Evolutionary conservation across 2,329 filamentous ascomycete genomes (phyloP).

Genomic region (Neofusicoccum parvum): DNA sequence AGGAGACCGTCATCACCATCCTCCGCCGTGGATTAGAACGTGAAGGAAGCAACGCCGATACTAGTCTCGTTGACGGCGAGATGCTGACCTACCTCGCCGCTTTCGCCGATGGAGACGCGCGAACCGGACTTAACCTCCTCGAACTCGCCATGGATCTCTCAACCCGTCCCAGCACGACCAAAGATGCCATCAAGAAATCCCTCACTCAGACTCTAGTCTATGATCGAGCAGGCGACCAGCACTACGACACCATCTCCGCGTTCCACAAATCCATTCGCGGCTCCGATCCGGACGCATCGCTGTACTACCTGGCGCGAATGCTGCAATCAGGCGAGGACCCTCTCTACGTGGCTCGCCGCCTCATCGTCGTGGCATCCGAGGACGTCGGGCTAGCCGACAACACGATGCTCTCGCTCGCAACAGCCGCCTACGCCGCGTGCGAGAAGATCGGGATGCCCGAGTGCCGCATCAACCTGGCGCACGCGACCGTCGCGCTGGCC

Average conservation of each 20-base stretch:
- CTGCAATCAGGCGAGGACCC: constrained; percentile 93
- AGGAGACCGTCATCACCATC: constrained; percentile 72
- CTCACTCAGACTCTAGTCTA: constrained; percentile 94
- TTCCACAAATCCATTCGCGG: constrained; percentile 96
- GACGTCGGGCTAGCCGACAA: constrained; percentile 92
- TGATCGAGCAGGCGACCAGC: constrained; percentile 91
- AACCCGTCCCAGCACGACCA: constrained; percentile 65
- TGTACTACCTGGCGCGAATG: constrained; percentile 97
- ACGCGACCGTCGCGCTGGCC: constrained; percentile 79
- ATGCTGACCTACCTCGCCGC: constrained; percentile 79
- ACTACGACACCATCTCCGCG: constrained; percentile 96
- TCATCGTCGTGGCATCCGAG: constrained; percentile 93
- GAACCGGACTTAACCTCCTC: constrained; percentile 88
- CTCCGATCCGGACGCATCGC: constrained; percentile 78
- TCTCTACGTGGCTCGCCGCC: constrained; percentile 84
- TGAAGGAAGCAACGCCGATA: constrained; percentile 50
- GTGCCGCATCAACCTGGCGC: constrained; percentile 86
- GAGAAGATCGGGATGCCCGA: constrained; percentile 96
- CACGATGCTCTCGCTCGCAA: constrained; percentile 78
- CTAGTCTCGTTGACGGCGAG: constrained; percentile 71
- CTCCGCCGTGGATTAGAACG: constrained; percentile 71
- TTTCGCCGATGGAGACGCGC: constrained; percentile 89
- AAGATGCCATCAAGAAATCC: constrained; percentile 75
- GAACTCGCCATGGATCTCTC: constrained; percentile 84
- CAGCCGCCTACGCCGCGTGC: constrained; percentile 80